Evolutionary conservation across 768 basidiomycete species (phyloP), one percentile per base, ranked within the genome.

Genomic region (Paxillus involutus): DNA sequence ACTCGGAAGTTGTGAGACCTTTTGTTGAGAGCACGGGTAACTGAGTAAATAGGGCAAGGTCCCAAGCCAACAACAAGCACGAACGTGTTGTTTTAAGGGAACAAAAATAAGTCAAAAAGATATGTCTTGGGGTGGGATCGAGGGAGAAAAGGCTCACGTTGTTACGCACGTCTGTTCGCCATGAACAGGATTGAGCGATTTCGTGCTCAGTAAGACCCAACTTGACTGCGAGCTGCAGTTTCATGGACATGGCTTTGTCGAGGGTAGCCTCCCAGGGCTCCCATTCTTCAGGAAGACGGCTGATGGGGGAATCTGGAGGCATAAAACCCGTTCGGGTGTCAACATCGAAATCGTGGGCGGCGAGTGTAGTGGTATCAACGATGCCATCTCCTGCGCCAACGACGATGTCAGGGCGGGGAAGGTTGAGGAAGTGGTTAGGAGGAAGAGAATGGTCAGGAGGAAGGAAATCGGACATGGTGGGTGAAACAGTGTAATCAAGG

Each of bases 241-340:
- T 73, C 33, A 62, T 57, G 1, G 61, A 60, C 58, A 80, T 70
- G 6, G 83, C 87, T 14, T 66, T 72, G 47, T 81, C 82, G 2
- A 87, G 78, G 17, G 68, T 65, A 10, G 63, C 67, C 67, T 96
- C 93, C 94, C 91, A 98, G 43, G 73, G 63, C 42, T 83, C 85
- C 82, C 84, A 96, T 51, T 72, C 66, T 1, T 39, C 52, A 0
- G 86, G 84, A 2, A 96, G 77, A 19, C 87, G 80, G 7, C 72
- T 60, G 0, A 87, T 67, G 2, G 94, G 94, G 0, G 84, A 81
- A 13, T 82, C 76, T 0, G 89, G 86, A 3, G 95, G 90, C 83
- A 98, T 87, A 70, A 98, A 98, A 0, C 96, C 95, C 0, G 93
- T 92, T 14, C 84, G 77, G 10, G 88, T 86, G 67, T 95, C 93